Evolutionary conservation across 2,329 filamentous ascomycete species (phyloP).

Genomic region (Fusarium kyushuense): DNA sequence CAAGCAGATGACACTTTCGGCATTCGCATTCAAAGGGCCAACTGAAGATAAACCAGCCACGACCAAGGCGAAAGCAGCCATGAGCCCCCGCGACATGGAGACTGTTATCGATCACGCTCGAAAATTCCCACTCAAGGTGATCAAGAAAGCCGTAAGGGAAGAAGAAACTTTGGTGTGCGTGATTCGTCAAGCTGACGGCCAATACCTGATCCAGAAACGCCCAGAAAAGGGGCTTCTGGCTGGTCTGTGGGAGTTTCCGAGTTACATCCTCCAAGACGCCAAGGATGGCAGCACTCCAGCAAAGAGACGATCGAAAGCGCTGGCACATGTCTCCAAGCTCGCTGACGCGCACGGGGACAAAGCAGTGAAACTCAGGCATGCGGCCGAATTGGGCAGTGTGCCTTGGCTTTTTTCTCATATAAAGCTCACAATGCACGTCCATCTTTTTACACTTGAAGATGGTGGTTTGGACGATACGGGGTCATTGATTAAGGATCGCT

Average conservation of each 20-base stretch:
- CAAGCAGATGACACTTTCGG: slow-evolving; percentile 51
- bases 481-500: slow-evolving; percentile 34
- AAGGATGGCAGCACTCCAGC: slow-evolving; percentile 43
- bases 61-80: slow-evolving; percentile 22
- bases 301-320: slow-evolving; percentile 55
- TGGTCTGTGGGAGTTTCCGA: slow-evolving; percentile 69
- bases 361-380: slow-evolving; percentile 46
- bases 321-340: slow-evolving; percentile 50
- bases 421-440: slow-evolving; percentile 68
- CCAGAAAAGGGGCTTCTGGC: slow-evolving; percentile 67
- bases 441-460: slow-evolving; percentile 58
- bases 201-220: slow-evolving; percentile 63
- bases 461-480: slow-evolving; percentile 3
- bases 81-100: slow-evolving; percentile 47
- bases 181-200: slow-evolving; percentile 58
- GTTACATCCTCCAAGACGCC: slow-evolving; percentile 51
- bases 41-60: slow-evolving; percentile 16
- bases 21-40: slow-evolving; percentile 52
- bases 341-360: slow-evolving; percentile 32
- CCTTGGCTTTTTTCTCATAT: slow-evolving; percentile 70
- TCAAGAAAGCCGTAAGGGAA: slow-evolving; percentile 65
- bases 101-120: slow-evolving; percentile 59
- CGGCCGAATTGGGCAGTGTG: slow-evolving; percentile 62
- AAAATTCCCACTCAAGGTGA: slow-evolving; percentile 63
- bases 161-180: slow-evolving; percentile 67